Conservation (phyloP, 176 grass and related monocot species). For the Pontederia crassipes region DNA sequence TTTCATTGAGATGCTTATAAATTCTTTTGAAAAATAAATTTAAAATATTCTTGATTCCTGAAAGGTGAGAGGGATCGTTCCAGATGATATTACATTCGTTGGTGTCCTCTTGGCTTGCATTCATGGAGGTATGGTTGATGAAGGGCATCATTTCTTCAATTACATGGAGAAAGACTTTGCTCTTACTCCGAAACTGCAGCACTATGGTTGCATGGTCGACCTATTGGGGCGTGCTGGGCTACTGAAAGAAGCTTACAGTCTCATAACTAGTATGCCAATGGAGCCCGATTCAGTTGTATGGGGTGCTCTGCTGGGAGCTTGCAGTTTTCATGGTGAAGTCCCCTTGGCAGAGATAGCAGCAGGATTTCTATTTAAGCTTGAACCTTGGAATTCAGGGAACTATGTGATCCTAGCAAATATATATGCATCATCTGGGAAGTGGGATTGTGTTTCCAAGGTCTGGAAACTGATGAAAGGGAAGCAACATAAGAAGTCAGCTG, state of each 20-base stretch:
- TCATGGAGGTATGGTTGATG: slow-evolving; percentile 60
- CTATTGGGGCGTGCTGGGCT: slow-evolving; percentile 52
- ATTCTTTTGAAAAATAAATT: neutral
- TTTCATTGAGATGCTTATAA: neutral
- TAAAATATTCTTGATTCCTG: slow-evolving; percentile 18
- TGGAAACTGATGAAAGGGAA: slow-evolving; percentile 60
- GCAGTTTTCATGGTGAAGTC: slow-evolving; percentile 55
- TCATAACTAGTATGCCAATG: slow-evolving; percentile 52
- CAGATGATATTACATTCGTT: slow-evolving; percentile 57
- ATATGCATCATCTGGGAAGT: slow-evolving; percentile 47
- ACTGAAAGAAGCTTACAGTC: slow-evolving; percentile 42
- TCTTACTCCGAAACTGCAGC: slow-evolving; percentile 47
- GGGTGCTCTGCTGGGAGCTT: slow-evolving; percentile 59
- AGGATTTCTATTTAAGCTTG: slow-evolving; percentile 25
- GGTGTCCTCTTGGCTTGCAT: slow-evolving; percentile 61
- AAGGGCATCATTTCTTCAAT: slow-evolving; percentile 44
- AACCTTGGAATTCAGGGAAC: slow-evolving; percentile 51
- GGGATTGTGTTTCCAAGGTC: slow-evolving; percentile 43
- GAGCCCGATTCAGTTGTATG: slow-evolving; percentile 62
- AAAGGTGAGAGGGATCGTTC: slow-evolving; percentile 34
- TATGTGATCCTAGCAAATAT: slow-evolving; percentile 60
- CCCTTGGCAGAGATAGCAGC: slow-evolving; percentile 45
- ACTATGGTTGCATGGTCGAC: slow-evolving; percentile 68
- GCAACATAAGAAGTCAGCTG: slow-evolving; percentile 63
- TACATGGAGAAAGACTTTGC: slow-evolving; percentile 36